Base-by-base conservation (phyloP, 192 early-diverging fungal species). In the Coemansia sp. region DNA sequence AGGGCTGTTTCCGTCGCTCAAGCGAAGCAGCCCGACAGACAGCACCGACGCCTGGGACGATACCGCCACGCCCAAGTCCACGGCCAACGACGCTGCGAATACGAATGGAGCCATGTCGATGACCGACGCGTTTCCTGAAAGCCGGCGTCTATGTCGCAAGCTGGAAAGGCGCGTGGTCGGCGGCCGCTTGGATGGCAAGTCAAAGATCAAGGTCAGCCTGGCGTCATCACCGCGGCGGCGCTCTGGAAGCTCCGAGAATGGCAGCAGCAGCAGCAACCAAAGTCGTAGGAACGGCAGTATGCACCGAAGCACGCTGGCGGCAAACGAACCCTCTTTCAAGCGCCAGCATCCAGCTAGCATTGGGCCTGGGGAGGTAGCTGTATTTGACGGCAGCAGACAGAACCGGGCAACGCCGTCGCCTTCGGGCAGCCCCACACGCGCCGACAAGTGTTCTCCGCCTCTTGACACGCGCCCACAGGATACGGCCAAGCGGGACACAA, bases 51-150 rank as follows among this genome's bases (percentile, higher is more conserved):
- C 32, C 41, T 23, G 14, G 19, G 16, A 10, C 4, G 23, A 29
- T 4, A 20, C 20, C 39, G 17, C 16, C 16, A 7, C 32, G 16
- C n/a, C 21, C 7, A 32, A 3, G 22, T 26, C 18, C 6, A 17
- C 7, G 18, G 5, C 29, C 5, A 29, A 44, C 6, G n/a, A 16
- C 3, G 16, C 26, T 16, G 44, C 27, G 31, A 3, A 19, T 27
- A 22, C 48, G 16, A 59, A 34, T 21, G 42, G 46, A 16, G 30
- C n/a, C 9, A 26, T 60, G 12, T 55, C 65, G 0, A 36, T 73
- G 5, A 46, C 69, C 16, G 63, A 65, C 14, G 63, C 63, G 17
- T 73, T 73, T 21, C 69, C 69, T 1, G 69, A 73, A 12, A 64
- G 69, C 26, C 59, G 45, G 45, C 69, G 52, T 1, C 36, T 73